phyloP scores from a whole-genome alignment of 2,329 filamentous ascomycete genomes.

The Lasiodiplodia citricola region DNA sequence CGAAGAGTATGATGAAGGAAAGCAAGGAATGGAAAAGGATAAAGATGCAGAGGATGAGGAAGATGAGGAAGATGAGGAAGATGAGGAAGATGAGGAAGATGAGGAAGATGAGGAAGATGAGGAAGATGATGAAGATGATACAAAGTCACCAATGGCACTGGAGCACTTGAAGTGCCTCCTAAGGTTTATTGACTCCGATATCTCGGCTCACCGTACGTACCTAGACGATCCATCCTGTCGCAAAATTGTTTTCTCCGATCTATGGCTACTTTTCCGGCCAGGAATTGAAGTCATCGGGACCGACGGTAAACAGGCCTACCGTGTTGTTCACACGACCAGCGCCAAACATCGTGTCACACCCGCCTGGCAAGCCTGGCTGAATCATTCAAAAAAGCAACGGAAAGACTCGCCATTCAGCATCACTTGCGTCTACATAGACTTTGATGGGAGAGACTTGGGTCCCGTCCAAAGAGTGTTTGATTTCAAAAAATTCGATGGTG shows the following conservation, averaged over 20 bases:
- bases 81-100: background rate
- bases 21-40: no score
- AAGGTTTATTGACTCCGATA: background rate
- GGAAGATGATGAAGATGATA: background rate
- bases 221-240: background rate
- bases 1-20: no score
- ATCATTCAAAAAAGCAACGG: background rate
- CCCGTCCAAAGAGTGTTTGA: background rate
- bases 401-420: background rate
- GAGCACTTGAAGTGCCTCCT: background rate
- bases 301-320: background rate
- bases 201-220: background rate
- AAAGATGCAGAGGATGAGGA: no score
- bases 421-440: background rate
- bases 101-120: fast-evolving
- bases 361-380: background rate
- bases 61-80: background rate
- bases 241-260: background rate
- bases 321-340: background rate
- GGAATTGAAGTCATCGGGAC: background rate
- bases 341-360: background rate
- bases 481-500: background rate
- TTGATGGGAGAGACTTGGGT: background rate
- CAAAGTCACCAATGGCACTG: background rate
- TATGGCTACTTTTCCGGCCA: background rate